Conservation (phyloP, 768 basidiomycete genomes). For the Holtermanniella nyarrowii region DNA sequence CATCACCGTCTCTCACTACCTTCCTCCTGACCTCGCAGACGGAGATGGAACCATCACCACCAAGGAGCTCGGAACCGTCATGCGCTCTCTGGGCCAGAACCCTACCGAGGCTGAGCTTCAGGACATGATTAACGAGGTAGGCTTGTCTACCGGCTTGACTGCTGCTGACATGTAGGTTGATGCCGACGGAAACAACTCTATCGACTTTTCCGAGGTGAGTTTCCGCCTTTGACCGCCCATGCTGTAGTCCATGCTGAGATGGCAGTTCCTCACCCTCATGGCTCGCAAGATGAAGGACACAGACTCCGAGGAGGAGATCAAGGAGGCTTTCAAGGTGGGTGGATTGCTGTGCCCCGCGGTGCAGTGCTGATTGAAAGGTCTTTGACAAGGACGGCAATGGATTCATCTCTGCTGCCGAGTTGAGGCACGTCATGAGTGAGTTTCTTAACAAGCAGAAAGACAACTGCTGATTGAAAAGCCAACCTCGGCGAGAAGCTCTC, state of each 20-base stretch:
- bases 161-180: conserved; percentile 48
- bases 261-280: conserved; percentile 51
- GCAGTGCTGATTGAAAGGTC: conserved; percentile 14
- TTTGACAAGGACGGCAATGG: conserved; percentile 96
- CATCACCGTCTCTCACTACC: not conserved
- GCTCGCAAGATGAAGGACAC: conserved; percentile 75
- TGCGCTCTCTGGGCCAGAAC: conserved; percentile 87
- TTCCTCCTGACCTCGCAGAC: conserved; percentile 47
- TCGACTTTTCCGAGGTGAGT: conserved; percentile 71
- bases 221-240: not conserved
- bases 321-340: conserved; percentile 82
- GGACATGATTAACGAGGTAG: conserved; percentile 82
- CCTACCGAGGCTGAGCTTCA: conserved; percentile 83
- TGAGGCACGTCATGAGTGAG: conserved; percentile 89
- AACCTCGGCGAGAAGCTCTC: conserved; percentile 69
- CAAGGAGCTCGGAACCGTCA: conserved; percentile 80
- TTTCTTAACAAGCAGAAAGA: conserved; percentile 27
- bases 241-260: conserved; percentile 70
- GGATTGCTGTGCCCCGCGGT: not conserved
- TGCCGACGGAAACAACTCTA: conserved; percentile 76
- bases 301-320: conserved; percentile 87
- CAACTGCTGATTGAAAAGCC: conserved; percentile 14
- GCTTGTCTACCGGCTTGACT: not conserved
- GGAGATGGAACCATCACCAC: conserved; percentile 90
- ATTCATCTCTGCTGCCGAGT: conserved; percentile 72